Conservation (phyloP, 305 asterid genomes). For the Solanum hybrid region DNA sequence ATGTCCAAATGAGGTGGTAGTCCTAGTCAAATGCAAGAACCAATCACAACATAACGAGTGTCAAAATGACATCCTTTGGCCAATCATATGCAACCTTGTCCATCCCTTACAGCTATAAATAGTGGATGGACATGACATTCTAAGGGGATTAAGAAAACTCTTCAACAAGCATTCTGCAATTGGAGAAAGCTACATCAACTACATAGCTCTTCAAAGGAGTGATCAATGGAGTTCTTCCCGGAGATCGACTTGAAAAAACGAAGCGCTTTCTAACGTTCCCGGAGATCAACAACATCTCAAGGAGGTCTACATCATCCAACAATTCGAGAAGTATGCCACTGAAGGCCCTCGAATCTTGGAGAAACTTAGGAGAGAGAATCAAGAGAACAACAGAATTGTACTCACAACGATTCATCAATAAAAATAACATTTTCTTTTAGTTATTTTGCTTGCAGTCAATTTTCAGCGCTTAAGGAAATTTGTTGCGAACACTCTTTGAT, state of each 20-base stretch:
- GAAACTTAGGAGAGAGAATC: background rate
- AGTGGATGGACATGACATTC: background rate
- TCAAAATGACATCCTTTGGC: background rate
- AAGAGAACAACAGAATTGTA: background rate
- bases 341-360: background rate
- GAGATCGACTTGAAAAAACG: background rate
- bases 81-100: background rate
- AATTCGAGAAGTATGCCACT: background rate
- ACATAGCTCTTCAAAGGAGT: background rate
- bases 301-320: background rate
- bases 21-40: background rate
- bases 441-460: too few species aligned
- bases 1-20: background rate
- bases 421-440: too few species aligned
- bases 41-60: background rate
- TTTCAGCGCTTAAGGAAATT: too few species aligned
- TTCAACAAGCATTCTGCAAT: background rate
- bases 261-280: background rate
- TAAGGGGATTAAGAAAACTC: background rate
- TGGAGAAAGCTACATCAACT: background rate
- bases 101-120: background rate
- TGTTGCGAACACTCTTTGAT: background rate
- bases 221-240: background rate
- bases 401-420: background rate
- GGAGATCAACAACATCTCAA: background rate